Base-by-base conservation (phyloP, 225 moss, liverwort and hornwort species). In the Polytrichum formosum region DNA sequence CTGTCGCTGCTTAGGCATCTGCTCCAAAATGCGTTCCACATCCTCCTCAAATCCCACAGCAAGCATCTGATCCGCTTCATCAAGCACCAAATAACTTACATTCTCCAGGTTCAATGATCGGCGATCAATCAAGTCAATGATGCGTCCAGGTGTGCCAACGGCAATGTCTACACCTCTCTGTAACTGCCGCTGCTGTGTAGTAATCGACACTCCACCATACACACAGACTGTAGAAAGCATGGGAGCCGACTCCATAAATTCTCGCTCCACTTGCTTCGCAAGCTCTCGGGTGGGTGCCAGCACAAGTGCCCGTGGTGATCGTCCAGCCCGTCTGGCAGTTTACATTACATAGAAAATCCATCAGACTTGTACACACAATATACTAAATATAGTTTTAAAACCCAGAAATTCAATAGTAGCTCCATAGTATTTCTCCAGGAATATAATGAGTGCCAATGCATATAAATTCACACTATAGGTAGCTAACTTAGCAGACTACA, bases 11-110 rank as follows among this genome's bases (percentile, higher is more conserved):
- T 35, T 64, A 13, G 79, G 75, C 75, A 79, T 76, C 59, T 72
- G 64, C 79, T 79, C 83, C 37, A 83, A 65, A 59, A 83, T 83
- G 8, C 72, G 72, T 70, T 79, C 79, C 66, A 83, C 79, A 23
- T 83, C 79, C 67, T 83, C 83, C 67, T 78, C 83, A 67, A 83
- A 83, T 6, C 83, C 83, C 26, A 83, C 79, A 8, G 79, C 83
- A 31, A 83, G 53, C 83, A 83, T 79, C 70, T 79, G 79, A 66
- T 83, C 83, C 20, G 83, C 83, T 66, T 83, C 83, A 8, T 83
- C 83, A 16, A 83, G 70, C 6, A 83, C 83, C 69, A 83, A 54
- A 61, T 79, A 79, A 6, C 69, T 25, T n/a, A 78, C 73, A 28
- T 83, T 67, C 25, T 70, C 61, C 68, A 83, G 5, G 0, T 69